phyloP scores from a whole-genome alignment of 352 stramenopile species.

The Phytopythium montanum region DNA sequence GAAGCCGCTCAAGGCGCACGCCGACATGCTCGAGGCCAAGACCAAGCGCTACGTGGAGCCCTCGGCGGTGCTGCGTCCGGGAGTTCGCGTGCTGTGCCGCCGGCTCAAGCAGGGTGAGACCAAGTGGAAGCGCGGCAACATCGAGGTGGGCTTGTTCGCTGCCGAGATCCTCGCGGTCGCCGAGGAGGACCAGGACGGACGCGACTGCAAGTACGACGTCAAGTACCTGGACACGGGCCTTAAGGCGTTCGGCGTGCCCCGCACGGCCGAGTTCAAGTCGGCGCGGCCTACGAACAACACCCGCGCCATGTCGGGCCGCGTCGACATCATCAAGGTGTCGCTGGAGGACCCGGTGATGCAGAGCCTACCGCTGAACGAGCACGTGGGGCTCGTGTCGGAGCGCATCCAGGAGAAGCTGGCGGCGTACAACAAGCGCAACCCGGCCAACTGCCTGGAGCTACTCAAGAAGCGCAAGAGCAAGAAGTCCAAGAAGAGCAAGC shows the following conservation, averaged over 20 bases:
- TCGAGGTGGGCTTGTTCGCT: constrained; percentile 67
- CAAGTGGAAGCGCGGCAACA: constrained; percentile 87
- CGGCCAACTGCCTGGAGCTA: constrained; percentile 58
- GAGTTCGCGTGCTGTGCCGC: constrained; percentile 60
- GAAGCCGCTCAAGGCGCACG: constrained; percentile 77
- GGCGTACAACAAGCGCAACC: constrained; percentile 78
- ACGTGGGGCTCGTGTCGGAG: constrained; percentile 87
- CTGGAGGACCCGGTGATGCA: constrained; percentile 87
- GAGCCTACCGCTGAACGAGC: constrained; percentile 74
- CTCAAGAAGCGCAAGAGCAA: constrained; percentile 60
- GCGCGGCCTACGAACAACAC: constrained; percentile 59
- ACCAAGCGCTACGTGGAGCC: constrained; percentile 33
- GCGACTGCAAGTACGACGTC: constrained; percentile 81
- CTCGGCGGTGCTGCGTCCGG: constrained; percentile 39
- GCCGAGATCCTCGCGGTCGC: constrained; percentile 65
- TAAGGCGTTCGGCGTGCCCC: constrained; percentile 75
- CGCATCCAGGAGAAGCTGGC: constrained; percentile 78
- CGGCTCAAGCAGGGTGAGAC: constrained; percentile 70
- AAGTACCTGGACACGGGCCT: constrained; percentile 83
- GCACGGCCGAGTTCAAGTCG: constrained; percentile 75
- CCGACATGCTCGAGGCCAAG: constrained; percentile 56
- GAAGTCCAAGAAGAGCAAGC: constrained; percentile 74
- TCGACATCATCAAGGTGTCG: constrained; percentile 72
- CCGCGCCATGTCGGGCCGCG: constrained; percentile 72
- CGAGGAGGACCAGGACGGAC: constrained; percentile 59